Conservation (phyloP, 768 basidiomycete species). For the Amanita muscaria region DNA sequence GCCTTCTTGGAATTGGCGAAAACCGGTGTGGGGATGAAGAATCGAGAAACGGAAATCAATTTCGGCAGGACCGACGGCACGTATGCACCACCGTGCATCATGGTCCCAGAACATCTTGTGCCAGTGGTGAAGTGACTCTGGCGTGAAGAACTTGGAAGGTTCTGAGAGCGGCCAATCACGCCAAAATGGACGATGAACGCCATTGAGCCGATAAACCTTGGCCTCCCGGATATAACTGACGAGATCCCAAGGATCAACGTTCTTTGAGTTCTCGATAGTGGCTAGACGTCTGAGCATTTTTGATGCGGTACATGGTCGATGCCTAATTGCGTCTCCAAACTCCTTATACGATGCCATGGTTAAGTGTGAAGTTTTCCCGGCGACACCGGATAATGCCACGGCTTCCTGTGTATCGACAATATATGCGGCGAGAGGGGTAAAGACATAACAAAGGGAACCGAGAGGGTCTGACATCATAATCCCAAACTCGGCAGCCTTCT, state of each 20-base stretch:
- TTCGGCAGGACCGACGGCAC: slow-evolving; percentile 21
- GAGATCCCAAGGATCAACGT: slow-evolving; percentile 14
- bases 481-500: slow-evolving; percentile 19
- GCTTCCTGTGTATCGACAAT: slow-evolving; percentile 25
- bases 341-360: slow-evolving; percentile 21
- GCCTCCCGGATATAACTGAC: slow-evolving; percentile 16
- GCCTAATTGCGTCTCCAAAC: slow-evolving; percentile 22
- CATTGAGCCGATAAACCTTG: slow-evolving; percentile 18
- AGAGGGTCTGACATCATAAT: slow-evolving; percentile 21
- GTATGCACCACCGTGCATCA: slow-evolving; percentile 28
- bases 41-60: slow-evolving; percentile 28
- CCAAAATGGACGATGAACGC: slow-evolving; percentile 30
- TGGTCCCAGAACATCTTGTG: slow-evolving; percentile 31
- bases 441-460: slow-evolving; percentile 16
- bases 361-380: slow-evolving; percentile 21
- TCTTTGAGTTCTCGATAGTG: too few species aligned
- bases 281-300: too few species aligned
- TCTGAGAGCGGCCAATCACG: slow-evolving; percentile 25
- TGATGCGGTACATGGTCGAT: slow-evolving; percentile 15
- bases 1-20: slow-evolving; percentile 29
- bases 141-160: slow-evolving; percentile 24
- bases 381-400: slow-evolving; percentile 19
- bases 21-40: slow-evolving; percentile 26
- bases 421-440: slow-evolving; percentile 20
- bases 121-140: slow-evolving; percentile 30